Evolutionary conservation across 169 alveolate genomes (phyloP), one percentile per base, ranked within the genome.

Genomic region (Neospora caninum): DNA sequence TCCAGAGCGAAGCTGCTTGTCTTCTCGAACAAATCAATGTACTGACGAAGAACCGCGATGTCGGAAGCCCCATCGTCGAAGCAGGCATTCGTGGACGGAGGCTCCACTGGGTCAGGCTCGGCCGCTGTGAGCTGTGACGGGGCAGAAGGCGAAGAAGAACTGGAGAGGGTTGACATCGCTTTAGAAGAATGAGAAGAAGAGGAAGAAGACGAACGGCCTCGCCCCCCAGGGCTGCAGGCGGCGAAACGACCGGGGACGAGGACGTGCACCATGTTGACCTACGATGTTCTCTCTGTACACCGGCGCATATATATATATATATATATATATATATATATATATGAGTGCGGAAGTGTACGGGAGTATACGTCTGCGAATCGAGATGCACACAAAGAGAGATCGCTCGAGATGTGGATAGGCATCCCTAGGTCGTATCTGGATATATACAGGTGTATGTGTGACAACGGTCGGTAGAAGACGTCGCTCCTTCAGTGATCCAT

Each of bases 11-110:
- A 34, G 49, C 84, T 36, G 49, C n/a, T 36, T 36, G 39, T 36
- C 42, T n/a, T 18, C 84, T 73, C 84, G 20, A 73, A 73, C 84
- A 73, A 43, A 16, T 73, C 45, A n/a, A 73, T 73, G 84, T 73
- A 73, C 84, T 34, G 84, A 2, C 84, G 84, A 1, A 73, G 84
- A 16, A 73, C 42, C 42, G 84, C 84, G 27, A 73, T 36, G 20
- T 73, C 84, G 25, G 49, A 36, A n/a, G 49, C 84, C 39, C 42
- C 27, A n/a, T 34, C 84, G 43, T 34, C 45, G 13, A 36, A 18
- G 43, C 45, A 6, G 20, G 84, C 84, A 73, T 13, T 22, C 84
- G 39, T 13, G 25, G 84, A 9, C 39, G 84, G 84, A 36, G 39
- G n/a, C 27, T 58, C 25, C 31, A 16, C 70, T 58, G n/a, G n/a